Percentiles rank a stretch among this genome's conserved stretches.
These are phyloP conservation scores for Annulohypoxylon maeteangense DNA, from an alignment of 495 filamentous ascomycete genomes.

Conservation along the genomic window DNA sequence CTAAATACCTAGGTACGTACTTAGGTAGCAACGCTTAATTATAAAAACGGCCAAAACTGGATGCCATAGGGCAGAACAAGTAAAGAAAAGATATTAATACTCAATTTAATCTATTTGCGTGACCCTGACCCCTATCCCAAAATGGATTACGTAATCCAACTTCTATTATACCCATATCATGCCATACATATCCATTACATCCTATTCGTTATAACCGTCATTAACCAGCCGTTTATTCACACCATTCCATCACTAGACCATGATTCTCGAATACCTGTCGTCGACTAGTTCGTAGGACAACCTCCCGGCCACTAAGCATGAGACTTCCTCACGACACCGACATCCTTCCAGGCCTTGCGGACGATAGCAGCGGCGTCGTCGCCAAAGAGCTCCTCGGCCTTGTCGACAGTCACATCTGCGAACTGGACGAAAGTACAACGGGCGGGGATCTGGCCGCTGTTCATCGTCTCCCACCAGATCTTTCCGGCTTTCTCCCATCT, in stretches of 20 bases:
- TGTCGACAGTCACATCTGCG: conserved; percentile 54
- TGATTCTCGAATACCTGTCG: not conserved
- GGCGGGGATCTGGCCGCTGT: conserved; percentile 49
- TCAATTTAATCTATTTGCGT: too few relatives aligned
- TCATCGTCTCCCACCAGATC: conserved; percentile 63
- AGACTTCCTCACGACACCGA: conserved; percentile 49
- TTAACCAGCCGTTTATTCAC: not conserved
- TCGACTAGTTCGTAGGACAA: conserved; percentile 3
- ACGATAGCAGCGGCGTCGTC: conserved; percentile 51
- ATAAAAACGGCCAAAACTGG: too few relatives aligned
- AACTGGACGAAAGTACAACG: conserved; percentile 55
- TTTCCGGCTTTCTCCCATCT: conserved; percentile 63
- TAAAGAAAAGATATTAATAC: too few relatives aligned
- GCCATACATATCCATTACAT: not conserved
- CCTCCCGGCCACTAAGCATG: conserved; percentile 24
- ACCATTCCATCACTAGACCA: not conserved
- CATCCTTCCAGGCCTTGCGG: conserved; percentile 53
- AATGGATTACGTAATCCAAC: too few relatives aligned
- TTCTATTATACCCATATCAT: not conserved
- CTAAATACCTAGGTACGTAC: too few relatives aligned
- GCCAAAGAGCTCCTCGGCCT: conserved; percentile 52
- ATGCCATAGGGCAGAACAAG: too few relatives aligned
- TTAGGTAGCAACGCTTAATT: too few relatives aligned
- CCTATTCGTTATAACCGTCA: not conserved
- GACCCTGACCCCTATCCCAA: not conserved